Evolutionary conservation across 768 basidiomycete genomes (phyloP).

Genomic region (Phallus indusiatus): DNA sequence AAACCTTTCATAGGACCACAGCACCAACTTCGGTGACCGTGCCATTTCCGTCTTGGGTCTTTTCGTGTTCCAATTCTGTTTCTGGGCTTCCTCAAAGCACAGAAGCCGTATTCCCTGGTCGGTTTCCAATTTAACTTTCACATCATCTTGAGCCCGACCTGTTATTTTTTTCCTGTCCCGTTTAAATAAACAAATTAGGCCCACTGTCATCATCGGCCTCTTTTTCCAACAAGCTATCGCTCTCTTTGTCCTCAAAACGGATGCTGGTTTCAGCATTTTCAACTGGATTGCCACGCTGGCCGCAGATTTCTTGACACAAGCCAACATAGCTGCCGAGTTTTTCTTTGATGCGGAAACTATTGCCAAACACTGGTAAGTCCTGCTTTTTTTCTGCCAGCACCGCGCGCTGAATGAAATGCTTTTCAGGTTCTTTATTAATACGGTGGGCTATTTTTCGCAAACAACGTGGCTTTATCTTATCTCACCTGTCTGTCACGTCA

Average conservation of each 20-base stretch:
- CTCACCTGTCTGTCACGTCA: neutral
- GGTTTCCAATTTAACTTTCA: constrained; percentile 16
- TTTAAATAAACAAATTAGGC: constrained; percentile 33
- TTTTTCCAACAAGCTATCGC: constrained; percentile 81
- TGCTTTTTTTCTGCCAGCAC: constrained; percentile 16
- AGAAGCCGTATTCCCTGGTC: constrained; percentile 65
- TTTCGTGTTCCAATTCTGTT: constrained; percentile 66
- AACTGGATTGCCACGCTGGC: constrained; percentile 74
- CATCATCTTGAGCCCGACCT: neutral
- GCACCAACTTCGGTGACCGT: constrained; percentile 65
- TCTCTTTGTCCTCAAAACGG: constrained; percentile 79
- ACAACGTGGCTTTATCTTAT: constrained; percentile 8
- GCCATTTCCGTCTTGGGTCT: constrained; percentile 77
- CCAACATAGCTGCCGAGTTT: constrained; percentile 62
- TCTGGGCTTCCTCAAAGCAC: constrained; percentile 58
- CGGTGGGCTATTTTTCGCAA: constrained; percentile 6
- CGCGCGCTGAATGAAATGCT: constrained; percentile 5
- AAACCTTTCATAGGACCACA: constrained; percentile 23
- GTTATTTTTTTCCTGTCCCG: neutral
- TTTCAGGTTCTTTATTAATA: constrained; percentile 12
- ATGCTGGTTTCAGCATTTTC: constrained; percentile 78
- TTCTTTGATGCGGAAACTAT: constrained; percentile 69
- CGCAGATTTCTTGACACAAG: constrained; percentile 66
- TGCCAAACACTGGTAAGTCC: constrained; percentile 64
- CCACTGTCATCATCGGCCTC: constrained; percentile 80